A percentile compares a stretch with the other conserved stretches of the same genome.
Evolutionary conservation across 1,284 basidiomycete genomes (phyloP).

Genomic region (Grifola frondosa): DNA sequence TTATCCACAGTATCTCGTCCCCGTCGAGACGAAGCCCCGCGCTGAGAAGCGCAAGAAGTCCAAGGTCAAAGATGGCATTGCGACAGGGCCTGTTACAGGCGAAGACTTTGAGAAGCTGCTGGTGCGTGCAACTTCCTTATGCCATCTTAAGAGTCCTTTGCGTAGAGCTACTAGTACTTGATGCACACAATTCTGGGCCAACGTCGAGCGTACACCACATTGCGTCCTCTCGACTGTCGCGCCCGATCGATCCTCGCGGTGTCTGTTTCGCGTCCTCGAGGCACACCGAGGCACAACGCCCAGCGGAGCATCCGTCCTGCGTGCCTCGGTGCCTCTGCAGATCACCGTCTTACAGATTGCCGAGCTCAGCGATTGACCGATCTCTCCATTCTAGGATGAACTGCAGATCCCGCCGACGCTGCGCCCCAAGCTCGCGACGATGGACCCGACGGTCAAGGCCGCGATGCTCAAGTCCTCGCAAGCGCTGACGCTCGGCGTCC

Average conservation of each 20-base stretch:
- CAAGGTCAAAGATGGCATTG: conserved; percentile 37
- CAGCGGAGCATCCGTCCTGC: too few species aligned
- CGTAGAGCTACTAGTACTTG: background rate
- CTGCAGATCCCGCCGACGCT: conserved; percentile 79
- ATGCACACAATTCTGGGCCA: background rate
- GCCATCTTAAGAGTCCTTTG: background rate
- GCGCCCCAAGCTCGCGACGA: conserved; percentile 71
- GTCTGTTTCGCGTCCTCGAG: too few species aligned
- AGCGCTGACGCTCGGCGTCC: conserved; percentile 56
- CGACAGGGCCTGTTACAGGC: conserved; percentile 46
- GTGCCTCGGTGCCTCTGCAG: too few species aligned
- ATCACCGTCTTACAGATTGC: background rate
- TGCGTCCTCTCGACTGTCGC: too few species aligned
- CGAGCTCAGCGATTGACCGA: background rate
- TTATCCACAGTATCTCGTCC: conserved; percentile 36
- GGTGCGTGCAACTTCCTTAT: conserved; percentile 52
- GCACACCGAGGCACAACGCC: too few species aligned
- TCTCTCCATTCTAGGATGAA: too few species aligned
- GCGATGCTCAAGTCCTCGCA: conserved; percentile 89
- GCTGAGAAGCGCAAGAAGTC: conserved; percentile 32
- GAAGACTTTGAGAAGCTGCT: conserved; percentile 73
- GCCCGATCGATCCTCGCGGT: too few species aligned
- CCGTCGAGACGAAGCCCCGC: conserved; percentile 20
- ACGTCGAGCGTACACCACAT: too few species aligned
- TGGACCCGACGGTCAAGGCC: conserved; percentile 82